These are phyloP conservation scores for Jacaranda copaia DNA, from an alignment of 257 asterid species.

Conservation along the genomic window DNA sequence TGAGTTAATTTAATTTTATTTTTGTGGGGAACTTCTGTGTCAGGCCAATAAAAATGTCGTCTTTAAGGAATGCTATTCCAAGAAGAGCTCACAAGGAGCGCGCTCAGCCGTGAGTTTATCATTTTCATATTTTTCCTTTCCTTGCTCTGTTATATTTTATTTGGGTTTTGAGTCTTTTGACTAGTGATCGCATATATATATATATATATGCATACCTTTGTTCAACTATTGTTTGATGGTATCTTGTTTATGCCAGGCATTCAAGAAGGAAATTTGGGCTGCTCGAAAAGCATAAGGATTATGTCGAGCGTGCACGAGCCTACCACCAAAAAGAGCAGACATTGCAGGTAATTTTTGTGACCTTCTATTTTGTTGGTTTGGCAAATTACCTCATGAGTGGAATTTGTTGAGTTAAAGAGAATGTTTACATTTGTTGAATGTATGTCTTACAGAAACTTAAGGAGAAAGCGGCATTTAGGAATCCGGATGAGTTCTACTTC, in stretches of 20 bases:
- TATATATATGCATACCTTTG: neutral
- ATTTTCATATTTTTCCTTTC: neutral
- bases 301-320: slow-evolving; percentile 74
- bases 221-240: slow-evolving; percentile 2
- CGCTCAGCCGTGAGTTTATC: slow-evolving; percentile 76
- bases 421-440: neutral
- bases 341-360: slow-evolving; percentile 54
- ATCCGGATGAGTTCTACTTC: slow-evolving; percentile 94
- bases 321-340: slow-evolving; percentile 76
- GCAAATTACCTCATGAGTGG: neutral
- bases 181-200: neutral
- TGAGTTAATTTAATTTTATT: slow-evolving; percentile 18
- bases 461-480: slow-evolving; percentile 85
- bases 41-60: slow-evolving; percentile 61
- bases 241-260: slow-evolving; percentile 46
- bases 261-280: slow-evolving; percentile 74
- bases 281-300: slow-evolving; percentile 92
- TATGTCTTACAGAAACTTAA: slow-evolving; percentile 70
- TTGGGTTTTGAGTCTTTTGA: slow-evolving; percentile 14
- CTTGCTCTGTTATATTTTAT: slow-evolving; percentile 3
- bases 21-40: neutral
- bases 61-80: slow-evolving; percentile 79
- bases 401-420: neutral
- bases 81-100: slow-evolving; percentile 92
- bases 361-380: neutral